Base-by-base conservation (phyloP, 768 basidiomycete genomes). In the Coprinopsis cinerea region DNA sequence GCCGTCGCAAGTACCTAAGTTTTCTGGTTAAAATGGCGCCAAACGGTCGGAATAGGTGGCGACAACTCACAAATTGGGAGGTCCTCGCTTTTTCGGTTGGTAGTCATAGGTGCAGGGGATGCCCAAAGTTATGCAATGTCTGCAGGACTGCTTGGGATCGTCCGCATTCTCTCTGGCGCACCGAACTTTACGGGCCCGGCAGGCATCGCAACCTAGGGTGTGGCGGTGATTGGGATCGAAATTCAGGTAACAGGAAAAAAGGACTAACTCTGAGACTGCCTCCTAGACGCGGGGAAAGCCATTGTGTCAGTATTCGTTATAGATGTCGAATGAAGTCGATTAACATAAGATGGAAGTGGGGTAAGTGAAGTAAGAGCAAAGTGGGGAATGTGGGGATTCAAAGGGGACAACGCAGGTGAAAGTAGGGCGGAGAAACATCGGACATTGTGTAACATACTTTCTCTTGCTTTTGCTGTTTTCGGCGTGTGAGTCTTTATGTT, bases 31-130 rank as follows among this genome's bases (percentile, higher is more conserved):
- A 9, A 26, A 20, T 25, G 23, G 26, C n/a, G n/a, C n/a, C n/a
- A n/a, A n/a, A n/a, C n/a, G n/a, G 41, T n/a, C 24, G 40, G 24
- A 28, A 9, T n/a, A n/a, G 3, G 23, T 25, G n/a, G 36, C 32
- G 23, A 59, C 49, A 34, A 60, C 82, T 66, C 66, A 94, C 88
- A 92, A 73, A 65, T 94, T 94, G 1, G 92, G 92, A 2, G 92
- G 92, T 0, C 92, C 92, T 49, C 92, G 74, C 67, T 94, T 94
- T 74, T 92, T 92, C 17, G 92, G 92, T 62, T 89, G 87, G 63
- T 94, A 94, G 61, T 91, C 87, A 57, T 93, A 95, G 1, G 88
- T 92, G 64, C 92, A 93, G 4, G 82, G 78, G 43, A 92, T 86
- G 17, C 82, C 85, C 44, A 93, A 79, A 0, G 85, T 77, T 57